phyloP scores from a whole-genome alignment of 352 stramenopile species.

The Lagenidium sp. region DNA sequence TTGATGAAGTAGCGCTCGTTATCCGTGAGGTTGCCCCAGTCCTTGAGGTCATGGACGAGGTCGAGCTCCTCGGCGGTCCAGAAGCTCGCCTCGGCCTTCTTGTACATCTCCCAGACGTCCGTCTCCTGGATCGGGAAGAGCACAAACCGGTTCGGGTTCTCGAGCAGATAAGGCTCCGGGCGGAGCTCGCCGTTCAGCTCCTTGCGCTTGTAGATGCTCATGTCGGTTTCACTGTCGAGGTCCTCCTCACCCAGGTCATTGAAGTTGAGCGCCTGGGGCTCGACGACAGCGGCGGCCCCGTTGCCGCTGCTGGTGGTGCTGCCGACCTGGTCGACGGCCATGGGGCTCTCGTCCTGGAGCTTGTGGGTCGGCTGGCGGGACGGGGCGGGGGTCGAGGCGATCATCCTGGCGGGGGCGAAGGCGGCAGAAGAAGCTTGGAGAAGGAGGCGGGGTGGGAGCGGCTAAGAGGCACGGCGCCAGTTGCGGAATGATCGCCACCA shows the following conservation, averaged over 20 bases:
- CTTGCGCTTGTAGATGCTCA: slow-evolving; percentile 82
- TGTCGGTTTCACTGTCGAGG: slow-evolving; percentile 10
- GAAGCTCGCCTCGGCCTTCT: slow-evolving; percentile 98
- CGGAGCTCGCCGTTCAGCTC: slow-evolving; percentile 81
- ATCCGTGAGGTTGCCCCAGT: slow-evolving; percentile 91
- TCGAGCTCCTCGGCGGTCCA: slow-evolving; percentile 99
- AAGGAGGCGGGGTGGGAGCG: slow-evolving; percentile 4
- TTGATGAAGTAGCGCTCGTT: slow-evolving; percentile 98
- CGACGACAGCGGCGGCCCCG: background rate
- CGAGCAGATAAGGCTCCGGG: slow-evolving; percentile 90
- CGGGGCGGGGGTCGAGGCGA: too few species aligned
- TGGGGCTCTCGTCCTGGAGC: slow-evolving; percentile 11
- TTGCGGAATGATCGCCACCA: slow-evolving; percentile 8
- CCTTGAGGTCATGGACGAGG: slow-evolving; percentile 92
- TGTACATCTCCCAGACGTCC: slow-evolving; percentile 99
- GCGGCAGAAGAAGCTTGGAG: slow-evolving; percentile 4
- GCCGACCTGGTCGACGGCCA: slow-evolving; percentile 7
- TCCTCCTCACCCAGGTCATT: slow-evolving; percentile 13
- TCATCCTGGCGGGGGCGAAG: slow-evolving; percentile 2
- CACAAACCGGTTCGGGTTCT: slow-evolving; percentile 96
- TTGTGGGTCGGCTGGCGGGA: too few species aligned
- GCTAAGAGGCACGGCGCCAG: slow-evolving; percentile 3
- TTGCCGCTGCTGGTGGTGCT: too few species aligned
- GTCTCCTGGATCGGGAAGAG: slow-evolving; percentile 97
- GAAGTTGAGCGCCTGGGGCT: slow-evolving; percentile 12